These are phyloP conservation scores for Teratosphaeria nubilosa DNA, from an alignment of 2,329 filamentous ascomycete species.

Conservation along the genomic window DNA sequence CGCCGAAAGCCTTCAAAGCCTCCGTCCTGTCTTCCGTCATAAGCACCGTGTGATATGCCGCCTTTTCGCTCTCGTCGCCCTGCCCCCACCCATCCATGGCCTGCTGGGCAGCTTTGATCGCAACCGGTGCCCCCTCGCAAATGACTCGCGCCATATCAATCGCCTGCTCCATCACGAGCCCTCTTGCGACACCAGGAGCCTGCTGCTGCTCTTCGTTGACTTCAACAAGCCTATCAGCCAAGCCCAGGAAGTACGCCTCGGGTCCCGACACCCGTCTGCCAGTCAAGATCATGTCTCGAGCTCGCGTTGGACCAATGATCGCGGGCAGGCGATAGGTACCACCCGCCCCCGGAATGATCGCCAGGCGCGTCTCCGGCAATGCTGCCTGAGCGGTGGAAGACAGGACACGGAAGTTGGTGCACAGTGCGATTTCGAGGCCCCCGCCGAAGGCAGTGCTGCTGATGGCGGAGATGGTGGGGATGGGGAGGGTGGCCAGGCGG, in stretches of 20 bases:
- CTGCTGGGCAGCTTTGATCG: conserved; percentile 65
- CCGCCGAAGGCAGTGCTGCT: conserved; percentile 81
- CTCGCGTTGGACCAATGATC: conserved; percentile 68
- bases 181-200: conserved; percentile 48
- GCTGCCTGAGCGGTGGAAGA: conserved; percentile 67
- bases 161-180: conserved; percentile 62
- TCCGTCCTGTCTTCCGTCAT: conserved; percentile 78
- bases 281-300: conserved; percentile 83
- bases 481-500: conserved; percentile 61
- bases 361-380: conserved; percentile 83
- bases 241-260: conserved; percentile 84
- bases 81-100: conserved; percentile 60
- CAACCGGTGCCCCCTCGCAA: conserved; percentile 79
- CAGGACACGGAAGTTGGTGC: conserved; percentile 82
- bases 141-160: conserved; percentile 74
- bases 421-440: conserved; percentile 83
- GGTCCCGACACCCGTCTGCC: conserved; percentile 72
- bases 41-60: conserved; percentile 76
- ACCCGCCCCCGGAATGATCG: conserved; percentile 89
- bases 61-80: conserved; percentile 70
- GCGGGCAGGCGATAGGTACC: conserved; percentile 80
- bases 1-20: conserved; percentile 73
- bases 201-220: conserved; percentile 50
- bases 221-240: conserved; percentile 85
- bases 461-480: conserved; percentile 84